A percentile compares a stretch with the other conserved stretches of the same genome.
These are phyloP conservation scores for Lachancea thermotolerans DNA, from an alignment of 805 yeast genomes.

Conservation along the genomic window DNA sequence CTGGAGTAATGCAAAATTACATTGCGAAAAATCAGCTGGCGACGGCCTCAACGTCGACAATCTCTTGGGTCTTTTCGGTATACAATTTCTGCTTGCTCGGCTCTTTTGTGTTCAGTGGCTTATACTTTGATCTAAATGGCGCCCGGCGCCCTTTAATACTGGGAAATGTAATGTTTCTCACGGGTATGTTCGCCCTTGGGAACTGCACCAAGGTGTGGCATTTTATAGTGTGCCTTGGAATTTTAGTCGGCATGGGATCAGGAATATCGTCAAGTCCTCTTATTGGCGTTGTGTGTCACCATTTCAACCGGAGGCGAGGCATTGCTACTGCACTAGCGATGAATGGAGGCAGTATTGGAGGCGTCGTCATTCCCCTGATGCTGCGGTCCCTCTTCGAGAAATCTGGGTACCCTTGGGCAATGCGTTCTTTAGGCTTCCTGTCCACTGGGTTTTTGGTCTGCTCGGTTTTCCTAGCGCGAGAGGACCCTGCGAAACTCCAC, in stretches of 20 bases:
- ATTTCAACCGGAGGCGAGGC: slow-evolving; percentile 53
- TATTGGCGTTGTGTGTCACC: slow-evolving; percentile 52
- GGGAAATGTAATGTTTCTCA: slow-evolving; percentile 40
- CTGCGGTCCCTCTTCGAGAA: slow-evolving; percentile 36
- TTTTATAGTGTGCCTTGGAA: slow-evolving; percentile 48
- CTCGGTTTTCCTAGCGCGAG: slow-evolving; percentile 28
- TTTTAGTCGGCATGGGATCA: slow-evolving; percentile 48
- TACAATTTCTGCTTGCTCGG: slow-evolving; percentile 23
- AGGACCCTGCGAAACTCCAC: slow-evolving; percentile 20
- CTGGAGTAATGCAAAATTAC: slow-evolving; percentile 64
- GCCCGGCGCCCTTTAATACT: slow-evolving; percentile 38
- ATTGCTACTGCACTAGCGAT: slow-evolving; percentile 56
- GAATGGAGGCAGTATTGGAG: slow-evolving; percentile 63
- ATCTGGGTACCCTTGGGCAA: slow-evolving; percentile 49
- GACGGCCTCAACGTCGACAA: slow-evolving; percentile 38
- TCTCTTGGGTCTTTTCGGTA: slow-evolving; percentile 61
- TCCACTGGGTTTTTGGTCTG: slow-evolving; percentile 15
- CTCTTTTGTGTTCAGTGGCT: slow-evolving; percentile 36
- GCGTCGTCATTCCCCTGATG: slow-evolving; percentile 52
- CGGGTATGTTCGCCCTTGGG: slow-evolving; percentile 47
- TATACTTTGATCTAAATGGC: slow-evolving; percentile 56
- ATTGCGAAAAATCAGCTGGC: slow-evolving; percentile 46
- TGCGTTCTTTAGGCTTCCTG: slow-evolving; percentile 43
- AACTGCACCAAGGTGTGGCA: slow-evolving; percentile 47
- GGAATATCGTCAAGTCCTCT: slow-evolving; percentile 49